Base-by-base conservation (phyloP, 2,329 filamentous ascomycete species). In the Trichophyton equinum region DNA sequence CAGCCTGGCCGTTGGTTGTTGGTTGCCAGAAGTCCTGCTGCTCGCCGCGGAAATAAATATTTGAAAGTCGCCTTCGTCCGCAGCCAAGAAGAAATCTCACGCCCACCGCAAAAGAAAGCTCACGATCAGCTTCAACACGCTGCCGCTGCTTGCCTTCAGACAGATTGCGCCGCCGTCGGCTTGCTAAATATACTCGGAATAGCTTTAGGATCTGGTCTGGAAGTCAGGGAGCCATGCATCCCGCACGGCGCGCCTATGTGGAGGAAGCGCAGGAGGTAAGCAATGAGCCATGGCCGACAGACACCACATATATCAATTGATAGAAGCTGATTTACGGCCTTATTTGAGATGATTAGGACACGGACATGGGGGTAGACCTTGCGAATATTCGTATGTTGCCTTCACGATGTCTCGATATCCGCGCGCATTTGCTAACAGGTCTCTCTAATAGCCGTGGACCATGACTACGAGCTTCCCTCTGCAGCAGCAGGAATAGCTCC, bases 171-270 rank as follows among this genome's bases (percentile, higher is more conserved):
- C 30, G 51, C 51, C 51, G 15, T 36, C 27, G 30, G 46, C 51
- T 33, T n/a, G 51, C 27, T 4, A 33, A 15, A 55, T 55, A 55
- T 33, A 33, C n/a, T 55, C n/a, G 2, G n/a, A 18, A 36, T 18
- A 55, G 25, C 51, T 33, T 33, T 7, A 38, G 15, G 33, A 18
- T 55, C 51, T 15, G 30, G 15, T 2, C 15, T 13, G 13, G 20
- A 27, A 8, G 7, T 27, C 36, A 15, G 33, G 42, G 58, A 58
- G 81, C 76, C 72, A 81, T 95, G 78, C 92, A 96, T 78, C 92
- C 92, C 62, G 85, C 92, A 73, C 84, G 94, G 66, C 87, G 92
- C 75, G 92, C 92, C 47, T 96, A 95, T 75, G 91, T 97, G 65
- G 92, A 97, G 80, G 92, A 96, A 71, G 85, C 83, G 71, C 75